These are phyloP conservation scores for Ganoderma boninense DNA, from an alignment of 1,284 basidiomycete species.

Conservation along the genomic window DNA sequence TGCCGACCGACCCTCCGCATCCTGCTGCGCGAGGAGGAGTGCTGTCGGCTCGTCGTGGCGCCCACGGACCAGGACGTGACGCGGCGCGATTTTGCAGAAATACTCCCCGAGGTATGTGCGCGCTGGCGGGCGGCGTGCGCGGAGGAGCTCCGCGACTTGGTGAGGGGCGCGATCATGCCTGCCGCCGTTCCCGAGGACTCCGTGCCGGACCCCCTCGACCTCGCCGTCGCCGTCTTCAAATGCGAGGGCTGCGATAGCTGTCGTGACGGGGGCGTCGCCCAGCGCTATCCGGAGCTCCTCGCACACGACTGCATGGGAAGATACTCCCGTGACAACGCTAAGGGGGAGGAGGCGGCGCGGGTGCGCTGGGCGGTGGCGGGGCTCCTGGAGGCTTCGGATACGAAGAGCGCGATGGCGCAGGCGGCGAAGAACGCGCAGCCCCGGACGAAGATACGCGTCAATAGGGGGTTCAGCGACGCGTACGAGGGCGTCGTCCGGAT, in stretches of 20 bases:
- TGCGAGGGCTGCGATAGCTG: background rate
- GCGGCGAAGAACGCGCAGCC: no score
- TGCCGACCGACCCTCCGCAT: background rate
- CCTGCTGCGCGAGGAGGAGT: background rate
- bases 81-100: background rate
- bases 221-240: slow-evolving; percentile 2
- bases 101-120: background rate
- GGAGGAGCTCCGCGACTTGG: background rate
- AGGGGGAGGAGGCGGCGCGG: background rate
- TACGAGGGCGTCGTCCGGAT: background rate
- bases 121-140: background rate
- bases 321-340: background rate
- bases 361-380: background rate
- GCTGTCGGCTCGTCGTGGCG: background rate
- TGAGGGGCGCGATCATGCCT: background rate
- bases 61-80: background rate
- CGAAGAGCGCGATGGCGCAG: no score
- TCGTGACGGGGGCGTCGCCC: background rate
- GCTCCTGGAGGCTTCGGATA: background rate
- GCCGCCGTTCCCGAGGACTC: background rate
- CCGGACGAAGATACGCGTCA: background rate
- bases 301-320: background rate
- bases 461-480: no score
- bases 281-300: background rate
- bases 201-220: background rate